Percentiles rank a stretch among this genome's conserved stretches.
Conservation (phyloP, 148 eudicot genomes). For the Cornus suecica region DNA sequence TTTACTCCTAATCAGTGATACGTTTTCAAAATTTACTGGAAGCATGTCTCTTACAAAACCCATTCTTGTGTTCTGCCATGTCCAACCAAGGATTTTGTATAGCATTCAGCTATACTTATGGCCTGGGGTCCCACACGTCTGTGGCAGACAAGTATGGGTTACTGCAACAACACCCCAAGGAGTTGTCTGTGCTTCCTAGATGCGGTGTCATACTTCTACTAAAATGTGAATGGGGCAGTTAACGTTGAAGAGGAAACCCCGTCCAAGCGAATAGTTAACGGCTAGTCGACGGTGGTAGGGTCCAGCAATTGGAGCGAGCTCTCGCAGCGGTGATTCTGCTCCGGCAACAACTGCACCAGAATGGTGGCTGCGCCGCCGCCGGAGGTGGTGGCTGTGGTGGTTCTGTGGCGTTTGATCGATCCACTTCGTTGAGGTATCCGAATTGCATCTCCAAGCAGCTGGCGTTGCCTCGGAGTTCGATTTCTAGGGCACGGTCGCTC, state of each 20-base stretch:
- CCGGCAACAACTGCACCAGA: constrained; percentile 45
- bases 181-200: too few species aligned
- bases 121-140: too few species aligned
- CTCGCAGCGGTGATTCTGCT: constrained; percentile 65
- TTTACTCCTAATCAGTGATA: too few species aligned
- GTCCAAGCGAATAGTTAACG: constrained; percentile 36
- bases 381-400: neutral
- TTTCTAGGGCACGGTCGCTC: constrained; percentile 62
- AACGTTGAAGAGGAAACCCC: constrained; percentile 17
- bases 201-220: too few species aligned
- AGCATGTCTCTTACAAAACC: too few species aligned
- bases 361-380: constrained; percentile 35
- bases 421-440: constrained; percentile 61
- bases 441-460: constrained; percentile 23
- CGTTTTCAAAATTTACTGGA: too few species aligned
- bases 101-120: too few species aligned
- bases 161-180: too few species aligned
- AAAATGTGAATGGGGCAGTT: too few species aligned
- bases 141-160: too few species aligned
- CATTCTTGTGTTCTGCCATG: too few species aligned
- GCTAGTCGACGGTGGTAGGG: constrained; percentile 29
- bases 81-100: too few species aligned
- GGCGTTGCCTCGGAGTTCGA: constrained; percentile 64
- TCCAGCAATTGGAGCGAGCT: constrained; percentile 48
- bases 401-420: constrained; percentile 55